Conservation (phyloP, 1,284 basidiomycete genomes). For the Anthracocystis setariae region DNA sequence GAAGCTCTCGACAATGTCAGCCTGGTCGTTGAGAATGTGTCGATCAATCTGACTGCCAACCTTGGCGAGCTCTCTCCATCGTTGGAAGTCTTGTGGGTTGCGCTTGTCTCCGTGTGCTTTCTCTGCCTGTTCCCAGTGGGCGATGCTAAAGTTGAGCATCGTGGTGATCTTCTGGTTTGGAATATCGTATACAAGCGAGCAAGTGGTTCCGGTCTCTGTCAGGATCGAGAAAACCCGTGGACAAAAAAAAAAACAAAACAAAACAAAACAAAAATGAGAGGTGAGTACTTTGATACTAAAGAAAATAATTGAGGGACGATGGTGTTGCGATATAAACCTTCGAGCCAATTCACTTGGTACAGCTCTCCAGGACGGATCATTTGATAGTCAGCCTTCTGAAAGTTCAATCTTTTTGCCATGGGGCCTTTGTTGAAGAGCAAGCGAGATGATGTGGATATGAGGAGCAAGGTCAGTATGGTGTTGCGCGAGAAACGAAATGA, state of each 20-base stretch:
- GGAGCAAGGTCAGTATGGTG: too few species aligned
- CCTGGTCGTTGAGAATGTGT: constrained; percentile 64
- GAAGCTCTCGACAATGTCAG: constrained; percentile 59
- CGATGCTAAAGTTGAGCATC: constrained; percentile 64
- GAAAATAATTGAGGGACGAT: too few species aligned
- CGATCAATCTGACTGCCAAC: constrained; percentile 62
- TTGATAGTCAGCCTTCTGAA: constrained; percentile 64
- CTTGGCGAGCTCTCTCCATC: constrained; percentile 63
- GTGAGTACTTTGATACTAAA: too few species aligned
- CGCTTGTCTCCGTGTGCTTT: constrained; percentile 65
- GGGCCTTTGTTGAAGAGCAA: too few species aligned
- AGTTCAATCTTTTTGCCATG: constrained; percentile 65
- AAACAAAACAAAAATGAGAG: too few species aligned
- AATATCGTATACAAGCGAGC: constrained; percentile 64
- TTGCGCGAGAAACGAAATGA: too few species aligned
- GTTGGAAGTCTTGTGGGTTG: constrained; percentile 61
- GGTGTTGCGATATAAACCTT: too few species aligned
- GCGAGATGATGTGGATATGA: too few species aligned
- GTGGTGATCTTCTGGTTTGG: constrained; percentile 60
- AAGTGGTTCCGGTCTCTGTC: constrained; percentile 67
- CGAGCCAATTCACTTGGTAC: constrained; percentile 64
- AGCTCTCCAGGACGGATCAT: constrained; percentile 58
- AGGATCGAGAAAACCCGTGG: too few species aligned
- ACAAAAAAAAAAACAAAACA: too few species aligned
- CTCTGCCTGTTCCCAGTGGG: constrained; percentile 65